Evolutionary conservation across 306 rosid species (phyloP).

Genomic region (Lathyrus aphaca): DNA sequence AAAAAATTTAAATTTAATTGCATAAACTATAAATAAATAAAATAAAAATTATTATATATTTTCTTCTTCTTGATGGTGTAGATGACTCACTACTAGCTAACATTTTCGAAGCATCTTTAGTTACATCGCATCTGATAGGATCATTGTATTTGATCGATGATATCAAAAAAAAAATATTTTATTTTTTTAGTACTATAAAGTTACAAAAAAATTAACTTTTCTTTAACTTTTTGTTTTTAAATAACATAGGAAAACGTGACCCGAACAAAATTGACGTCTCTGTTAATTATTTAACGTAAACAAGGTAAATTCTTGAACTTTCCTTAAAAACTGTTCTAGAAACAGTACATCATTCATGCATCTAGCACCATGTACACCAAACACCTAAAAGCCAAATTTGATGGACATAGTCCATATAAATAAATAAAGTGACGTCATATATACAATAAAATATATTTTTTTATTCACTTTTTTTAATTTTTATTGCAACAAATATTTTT

Average conservation of each 20-base stretch:
- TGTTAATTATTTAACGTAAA: constrained; percentile 11
- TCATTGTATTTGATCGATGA: background rate
- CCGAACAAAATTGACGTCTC: constrained; percentile 12
- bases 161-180: background rate
- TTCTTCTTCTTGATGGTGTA: background rate
- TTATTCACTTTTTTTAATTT: too few species aligned
- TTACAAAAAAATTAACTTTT: constrained; percentile 2
- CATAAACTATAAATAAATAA: background rate
- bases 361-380: background rate
- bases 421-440: background rate
- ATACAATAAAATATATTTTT: background rate
- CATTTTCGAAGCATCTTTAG: background rate
- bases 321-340: background rate
- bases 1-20: background rate
- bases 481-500: background rate
- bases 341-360: constrained; percentile 2
- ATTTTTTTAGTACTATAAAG: background rate
- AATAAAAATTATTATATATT: background rate
- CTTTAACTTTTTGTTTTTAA: background rate
- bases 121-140: constrained; percentile 1
- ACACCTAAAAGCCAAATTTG: background rate
- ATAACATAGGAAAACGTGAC: constrained; percentile 25
- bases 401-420: background rate
- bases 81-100: background rate
- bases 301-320: constrained; percentile 27